These are phyloP conservation scores for Metschnikowia reukaufii DNA, from an alignment of 805 yeast species.

Conservation along the genomic window DNA sequence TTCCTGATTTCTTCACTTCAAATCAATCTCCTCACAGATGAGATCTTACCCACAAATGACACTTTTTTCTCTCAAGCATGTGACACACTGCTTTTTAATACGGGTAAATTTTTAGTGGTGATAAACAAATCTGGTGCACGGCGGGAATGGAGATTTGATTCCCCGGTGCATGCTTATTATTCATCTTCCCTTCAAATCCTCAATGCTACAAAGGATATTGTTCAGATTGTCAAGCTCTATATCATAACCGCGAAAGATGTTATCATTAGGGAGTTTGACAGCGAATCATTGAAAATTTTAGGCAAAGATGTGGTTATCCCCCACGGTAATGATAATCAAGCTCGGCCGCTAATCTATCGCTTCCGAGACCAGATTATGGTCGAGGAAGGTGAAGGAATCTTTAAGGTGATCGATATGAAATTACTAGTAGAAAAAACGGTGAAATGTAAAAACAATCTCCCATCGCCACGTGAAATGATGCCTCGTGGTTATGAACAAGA, in stretches of 20 bases:
- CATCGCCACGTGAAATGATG: conserved; percentile 6
- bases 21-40: background rate
- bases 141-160: conserved; percentile 3
- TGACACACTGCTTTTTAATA: background rate
- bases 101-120: background rate
- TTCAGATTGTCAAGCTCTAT: background rate
- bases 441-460: background rate
- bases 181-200: background rate
- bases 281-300: background rate
- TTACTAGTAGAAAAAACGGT: background rate
- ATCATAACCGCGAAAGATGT: conserved; percentile 12
- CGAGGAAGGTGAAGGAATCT: conserved; percentile 10
- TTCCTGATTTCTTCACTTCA: background rate
- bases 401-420: conserved; percentile 6
- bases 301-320: conserved; percentile 3
- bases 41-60: background rate
- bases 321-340: conserved; percentile 17
- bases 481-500: conserved; percentile 6
- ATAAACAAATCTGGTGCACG: background rate
- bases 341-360: conserved; percentile 15
- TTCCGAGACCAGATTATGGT: conserved; percentile 11
- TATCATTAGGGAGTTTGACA: conserved; percentile 5
- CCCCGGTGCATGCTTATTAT: conserved; percentile 4
- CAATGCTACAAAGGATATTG: too few relatives aligned
- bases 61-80: background rate